A percentile compares a stretch with the other conserved stretches of the same genome.
These are phyloP conservation scores for Colletotrichum chrysophilum DNA, from an alignment of 2,329 filamentous ascomycete genomes.

Conservation along the genomic window DNA sequence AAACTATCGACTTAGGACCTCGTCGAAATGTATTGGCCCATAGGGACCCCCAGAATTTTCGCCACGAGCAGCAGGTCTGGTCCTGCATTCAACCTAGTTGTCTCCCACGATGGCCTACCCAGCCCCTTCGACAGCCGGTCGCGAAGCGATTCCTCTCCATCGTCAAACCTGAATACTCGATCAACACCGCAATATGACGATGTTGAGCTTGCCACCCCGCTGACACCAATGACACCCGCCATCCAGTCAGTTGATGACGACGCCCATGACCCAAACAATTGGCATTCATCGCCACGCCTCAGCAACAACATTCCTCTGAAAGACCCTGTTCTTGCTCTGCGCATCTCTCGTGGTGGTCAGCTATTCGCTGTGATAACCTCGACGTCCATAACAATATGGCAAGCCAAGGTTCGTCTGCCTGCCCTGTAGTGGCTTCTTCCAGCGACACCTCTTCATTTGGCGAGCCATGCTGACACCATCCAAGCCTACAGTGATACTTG, in stretches of 20 bases:
- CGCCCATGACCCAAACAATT: constrained; percentile 35
- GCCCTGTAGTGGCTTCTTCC: not conserved
- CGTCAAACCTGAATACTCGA: constrained; percentile 24
- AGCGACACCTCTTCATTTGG: not conserved
- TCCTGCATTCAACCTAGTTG: constrained; percentile 52
- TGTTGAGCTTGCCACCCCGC: constrained; percentile 38
- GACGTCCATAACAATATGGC: constrained; percentile 92
- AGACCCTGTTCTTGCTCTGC: constrained; percentile 75
- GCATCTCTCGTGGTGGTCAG: constrained; percentile 79
- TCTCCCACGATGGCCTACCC: constrained; percentile 66
- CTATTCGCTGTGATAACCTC: constrained; percentile 86
- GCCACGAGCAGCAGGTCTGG: constrained; percentile 73
- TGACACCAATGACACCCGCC: constrained; percentile 60
- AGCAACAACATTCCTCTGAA: constrained; percentile 48
- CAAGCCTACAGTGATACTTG: constrained; percentile 87
- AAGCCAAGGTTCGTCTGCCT: constrained; percentile 75
- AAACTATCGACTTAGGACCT: not conserved
- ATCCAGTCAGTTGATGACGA: constrained; percentile 66
- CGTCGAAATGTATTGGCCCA: constrained; percentile 85
- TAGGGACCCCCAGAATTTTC: constrained; percentile 84
- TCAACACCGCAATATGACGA: constrained; percentile 36
- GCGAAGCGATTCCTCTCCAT: constrained; percentile 35
- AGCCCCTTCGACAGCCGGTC: constrained; percentile 31
- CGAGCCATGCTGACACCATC: not conserved
- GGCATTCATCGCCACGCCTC: constrained; percentile 28